Base-by-base conservation (phyloP, 2,329 filamentous ascomycete genomes). In the Amylocarpus encephaloides region DNA sequence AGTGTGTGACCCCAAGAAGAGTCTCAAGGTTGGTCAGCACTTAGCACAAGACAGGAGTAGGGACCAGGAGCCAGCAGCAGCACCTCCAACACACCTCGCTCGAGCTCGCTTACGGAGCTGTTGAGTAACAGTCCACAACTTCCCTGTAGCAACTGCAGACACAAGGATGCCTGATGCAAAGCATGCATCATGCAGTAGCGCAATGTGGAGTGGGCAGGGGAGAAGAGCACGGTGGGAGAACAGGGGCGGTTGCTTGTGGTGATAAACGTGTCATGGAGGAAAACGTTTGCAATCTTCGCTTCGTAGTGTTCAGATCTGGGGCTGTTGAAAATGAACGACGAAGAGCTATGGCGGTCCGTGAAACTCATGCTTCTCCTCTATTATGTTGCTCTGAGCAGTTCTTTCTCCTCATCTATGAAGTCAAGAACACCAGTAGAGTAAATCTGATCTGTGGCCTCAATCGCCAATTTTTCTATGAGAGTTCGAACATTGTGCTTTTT, bases 151-250 rank as follows among this genome's bases (percentile, higher is more conserved):
- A n/a, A 18, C 44, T 32, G 18, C 22, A 32, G 34, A 12, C 16
- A 38, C 30, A 22, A 18, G 32, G 22, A 18, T 49, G 22, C 19
- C 12, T 19, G 30, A 35, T 51, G 49, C 49, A 51, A 38, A 32
- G 38, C 44, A 40, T 49, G 41, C 22, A 26, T 26, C 22, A 26
- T 49, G 48, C 48, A 49, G 48, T 51, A 48, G 45, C 35, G 44
- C 22, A 13, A 48, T 43, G 49, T 39, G 49, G 44, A 48, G 48
- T 18, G 38, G 34, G 48, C 38, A 42, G 33, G 48, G 13, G 15
- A 34, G 34, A 29, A 42, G 32, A 34, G 32, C 12, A 22, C 13
- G 7, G 29, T 32, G 29, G 40, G 16, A 35, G 36, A 36, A 15
- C 19, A 18, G 34, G 19, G 10, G 18, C 12, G 7, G 22, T 22